Base-by-base conservation (phyloP, 2,329 filamentous ascomycete genomes). In the Paraconiothyrium brasiliense region DNA sequence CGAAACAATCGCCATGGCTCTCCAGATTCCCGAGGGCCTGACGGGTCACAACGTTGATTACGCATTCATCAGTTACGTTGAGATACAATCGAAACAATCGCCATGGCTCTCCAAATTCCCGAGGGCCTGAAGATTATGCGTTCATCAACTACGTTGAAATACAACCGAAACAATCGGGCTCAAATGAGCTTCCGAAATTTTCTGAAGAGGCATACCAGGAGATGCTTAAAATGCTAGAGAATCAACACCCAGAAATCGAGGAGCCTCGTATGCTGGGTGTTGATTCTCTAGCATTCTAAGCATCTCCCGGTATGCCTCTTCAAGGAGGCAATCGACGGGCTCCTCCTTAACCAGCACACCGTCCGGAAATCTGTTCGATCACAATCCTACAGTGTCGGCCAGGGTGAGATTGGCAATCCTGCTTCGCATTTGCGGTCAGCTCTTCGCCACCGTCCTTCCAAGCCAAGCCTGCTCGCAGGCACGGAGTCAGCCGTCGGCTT, bases 341-440 rank as follows among this genome's bases (percentile, higher is more conserved):
- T 76, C 49, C 64, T 78, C 1, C 66, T 78, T 5, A 74, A 68
- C 57, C 76, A 77, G 39, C 65, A 72, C 20, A 92, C 94, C 0
- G 95, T 92, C 0, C 92, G 92, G 1, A 98, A 98, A 79, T 93
- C 92, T 1, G 95, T 97, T 71, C 90, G 95, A 47, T 99, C 95
- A 6, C 93, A 97, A 78, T 98, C 95, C 4, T 98, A 98, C 79
- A 98, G 94, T 0, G 94, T 97, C 51, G 94, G 94, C 4, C 94
- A 97, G 76, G 84, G 93, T 63, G 93, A 97, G 57, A 86, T 73
- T 30, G 76, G 78, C 43, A 69, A 67, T 46, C 73, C 71, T 3
- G 79, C 85, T 4, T 79, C 84, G 22, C 76, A 87, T 44, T 77
- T 82, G 13, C 82, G 39, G 69, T 61, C 83, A 2, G 67, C 67